Percentiles rank a stretch among this genome's conserved stretches.
These are phyloP conservation scores for Picea abies DNA, from an alignment of 83 land plant species.

Conservation along the genomic window DNA sequence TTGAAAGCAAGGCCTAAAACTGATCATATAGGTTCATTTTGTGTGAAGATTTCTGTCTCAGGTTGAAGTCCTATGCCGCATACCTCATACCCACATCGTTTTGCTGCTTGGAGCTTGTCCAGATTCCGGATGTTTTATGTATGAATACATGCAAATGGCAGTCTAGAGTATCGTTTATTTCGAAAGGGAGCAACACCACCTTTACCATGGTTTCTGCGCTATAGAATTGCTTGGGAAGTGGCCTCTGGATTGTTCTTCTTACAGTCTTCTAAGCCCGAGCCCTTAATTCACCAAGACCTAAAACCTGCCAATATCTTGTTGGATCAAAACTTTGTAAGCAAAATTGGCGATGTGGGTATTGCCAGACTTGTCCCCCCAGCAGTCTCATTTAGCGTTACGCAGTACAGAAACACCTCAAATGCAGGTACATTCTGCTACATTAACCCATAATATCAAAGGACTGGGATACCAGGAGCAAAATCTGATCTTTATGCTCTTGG, in stretches of 20 bases:
- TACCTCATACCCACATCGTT: conserved; percentile 67
- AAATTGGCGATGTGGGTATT: conserved; percentile 59
- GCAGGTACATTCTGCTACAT: conserved; percentile 56
- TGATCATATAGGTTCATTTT: no score
- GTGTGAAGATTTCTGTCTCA: conserved; percentile 12
- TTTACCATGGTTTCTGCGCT: conserved; percentile 47
- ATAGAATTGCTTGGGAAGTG: conserved; percentile 55
- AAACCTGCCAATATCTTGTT: conserved; percentile 64
- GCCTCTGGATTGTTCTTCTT: conserved; percentile 64
- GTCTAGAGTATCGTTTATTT: conserved; percentile 52
- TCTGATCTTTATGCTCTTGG: conserved; percentile 34
- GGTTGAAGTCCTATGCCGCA: conserved; percentile 60
- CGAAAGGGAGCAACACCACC: conserved; percentile 39
- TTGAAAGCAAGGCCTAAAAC: no score
- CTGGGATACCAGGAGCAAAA: conserved; percentile 11
- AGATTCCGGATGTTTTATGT: conserved; percentile 62
- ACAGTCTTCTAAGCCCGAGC: conserved; percentile 55
- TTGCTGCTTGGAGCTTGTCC: conserved; percentile 61
- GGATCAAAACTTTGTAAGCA: conserved; percentile 50
- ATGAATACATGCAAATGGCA: conserved; percentile 65
- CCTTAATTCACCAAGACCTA: conserved; percentile 59
- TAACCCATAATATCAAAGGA: conserved; percentile 27
- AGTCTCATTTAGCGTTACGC: conserved; percentile 29
- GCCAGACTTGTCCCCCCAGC: conserved; percentile 51
- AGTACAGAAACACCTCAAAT: conserved; percentile 42